Conservation (phyloP, 2,329 filamentous ascomycete species). For the Aspergillus felis region DNA sequence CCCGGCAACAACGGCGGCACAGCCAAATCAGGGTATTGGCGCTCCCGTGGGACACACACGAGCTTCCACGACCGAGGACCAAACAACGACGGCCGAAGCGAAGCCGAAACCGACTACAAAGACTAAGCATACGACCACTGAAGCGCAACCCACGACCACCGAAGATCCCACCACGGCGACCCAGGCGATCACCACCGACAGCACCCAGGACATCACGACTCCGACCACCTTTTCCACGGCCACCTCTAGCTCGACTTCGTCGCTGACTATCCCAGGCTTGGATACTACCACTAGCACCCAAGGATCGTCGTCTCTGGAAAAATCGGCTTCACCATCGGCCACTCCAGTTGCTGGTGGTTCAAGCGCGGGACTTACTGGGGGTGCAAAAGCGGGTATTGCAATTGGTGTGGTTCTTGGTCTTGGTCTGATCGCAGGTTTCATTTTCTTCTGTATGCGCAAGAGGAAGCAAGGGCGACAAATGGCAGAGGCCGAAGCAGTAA, state of each 20-base stretch:
- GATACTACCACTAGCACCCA: conserved; percentile 14
- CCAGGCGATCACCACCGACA: conserved; percentile 2
- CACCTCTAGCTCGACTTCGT: conserved; percentile 19
- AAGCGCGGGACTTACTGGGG: conserved; percentile 30
- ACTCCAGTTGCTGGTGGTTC: conserved; percentile 27
- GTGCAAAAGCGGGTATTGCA: conserved; percentile 73
- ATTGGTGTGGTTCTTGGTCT: conserved; percentile 73
- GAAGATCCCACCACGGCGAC: conserved; percentile 1
- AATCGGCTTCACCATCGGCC: conserved; percentile 22
- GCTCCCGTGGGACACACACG: conserved; percentile 20
- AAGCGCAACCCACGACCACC: conserved; percentile 9
- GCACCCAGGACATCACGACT: conserved; percentile 3
- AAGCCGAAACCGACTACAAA: conserved; percentile 2
- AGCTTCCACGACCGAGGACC: conserved; percentile 7
- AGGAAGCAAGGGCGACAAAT: conserved; percentile 58
- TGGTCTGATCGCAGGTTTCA: conserved; percentile 60
- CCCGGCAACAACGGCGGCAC: conserved; percentile 7
- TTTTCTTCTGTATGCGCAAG: conserved; percentile 71
- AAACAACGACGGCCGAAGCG: not conserved
- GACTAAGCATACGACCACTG: conserved; percentile 11
- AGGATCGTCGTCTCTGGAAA: conserved; percentile 13
- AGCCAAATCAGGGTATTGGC: conserved; percentile 25
- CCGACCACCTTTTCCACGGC: conserved; percentile 20
- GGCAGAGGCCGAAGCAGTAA: conserved; percentile 45
- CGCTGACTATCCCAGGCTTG: conserved; percentile 11